Percentiles rank a stretch among this genome's conserved stretches.
These are phyloP conservation scores for Fusarium scirpi DNA, from an alignment of 2,329 filamentous ascomycete genomes.

Conservation along the genomic window DNA sequence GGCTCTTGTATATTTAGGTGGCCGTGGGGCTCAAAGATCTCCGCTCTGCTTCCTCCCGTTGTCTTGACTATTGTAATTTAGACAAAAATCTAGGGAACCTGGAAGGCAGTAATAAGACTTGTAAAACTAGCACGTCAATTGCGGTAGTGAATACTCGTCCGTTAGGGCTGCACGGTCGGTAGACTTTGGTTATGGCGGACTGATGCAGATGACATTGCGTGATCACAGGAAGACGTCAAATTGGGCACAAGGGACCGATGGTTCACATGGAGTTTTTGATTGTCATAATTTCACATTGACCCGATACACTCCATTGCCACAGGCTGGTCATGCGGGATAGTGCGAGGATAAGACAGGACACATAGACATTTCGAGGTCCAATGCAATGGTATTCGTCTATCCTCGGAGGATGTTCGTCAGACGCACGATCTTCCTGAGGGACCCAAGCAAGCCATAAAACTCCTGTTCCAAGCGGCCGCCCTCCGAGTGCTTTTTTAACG, in stretches of 20 bases:
- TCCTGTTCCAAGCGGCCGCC: slow-evolving; percentile 60
- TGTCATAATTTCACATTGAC: slow-evolving; percentile 38
- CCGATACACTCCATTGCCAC: slow-evolving; percentile 26
- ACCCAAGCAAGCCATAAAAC: slow-evolving; percentile 61
- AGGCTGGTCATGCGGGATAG: slow-evolving; percentile 24
- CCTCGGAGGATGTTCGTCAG: slow-evolving; percentile 57
- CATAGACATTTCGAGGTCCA: slow-evolving; percentile 48
- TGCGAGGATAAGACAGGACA: slow-evolving; percentile 28
- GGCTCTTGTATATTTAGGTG: slow-evolving; percentile 55
- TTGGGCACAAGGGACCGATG: not conserved
- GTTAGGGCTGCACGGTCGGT: not conserved
- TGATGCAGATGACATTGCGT: not conserved
- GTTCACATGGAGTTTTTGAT: slow-evolving; percentile 30
- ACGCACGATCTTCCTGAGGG: slow-evolving; percentile 57
- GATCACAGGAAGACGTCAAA: slow-evolving; percentile 1
- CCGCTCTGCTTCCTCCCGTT: slow-evolving; percentile 57
- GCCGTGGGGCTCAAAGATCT: slow-evolving; percentile 53
- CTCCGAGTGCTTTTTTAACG: slow-evolving; percentile 54
- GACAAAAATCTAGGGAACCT: slow-evolving; percentile 39
- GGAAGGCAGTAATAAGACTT: slow-evolving; percentile 49
- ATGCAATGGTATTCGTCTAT: slow-evolving; percentile 60
- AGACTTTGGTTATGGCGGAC: not conserved
- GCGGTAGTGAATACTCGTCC: not conserved
- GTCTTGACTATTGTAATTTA: slow-evolving; percentile 55
- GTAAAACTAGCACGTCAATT: slow-evolving; percentile 40